Evolutionary conservation across 2,329 filamentous ascomycete genomes (phyloP).

Genomic region (Exophiala bonariae): DNA sequence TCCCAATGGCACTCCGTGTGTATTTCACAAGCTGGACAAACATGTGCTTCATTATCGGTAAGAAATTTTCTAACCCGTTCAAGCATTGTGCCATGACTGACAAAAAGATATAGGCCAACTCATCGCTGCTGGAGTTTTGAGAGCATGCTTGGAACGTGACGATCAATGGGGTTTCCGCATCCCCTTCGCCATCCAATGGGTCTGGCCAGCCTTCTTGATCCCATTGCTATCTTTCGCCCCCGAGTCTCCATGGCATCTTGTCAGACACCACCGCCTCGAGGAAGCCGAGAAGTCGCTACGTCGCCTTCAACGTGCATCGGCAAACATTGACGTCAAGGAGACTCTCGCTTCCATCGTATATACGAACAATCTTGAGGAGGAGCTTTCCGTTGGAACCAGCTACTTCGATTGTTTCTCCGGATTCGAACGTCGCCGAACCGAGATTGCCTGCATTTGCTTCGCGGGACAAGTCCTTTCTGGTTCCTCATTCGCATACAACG

Average conservation of each 20-base stretch:
- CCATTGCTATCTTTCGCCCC: constrained; percentile 27
- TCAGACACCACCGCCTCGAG: constrained; percentile 26
- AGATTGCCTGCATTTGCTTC: constrained; percentile 41
- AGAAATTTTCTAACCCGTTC: neutral
- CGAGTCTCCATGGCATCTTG: constrained; percentile 31
- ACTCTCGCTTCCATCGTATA: constrained; percentile 40
- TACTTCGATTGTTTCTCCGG: constrained; percentile 36
- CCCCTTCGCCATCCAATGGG: constrained; percentile 23
- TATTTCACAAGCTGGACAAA: constrained; percentile 9
- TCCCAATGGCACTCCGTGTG: constrained; percentile 18
- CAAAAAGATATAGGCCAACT: constrained; percentile 37
- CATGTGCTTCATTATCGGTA: constrained; percentile 6
- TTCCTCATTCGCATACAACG: constrained; percentile 35
- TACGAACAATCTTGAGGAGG: constrained; percentile 35
- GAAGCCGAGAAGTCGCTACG: constrained; percentile 28
- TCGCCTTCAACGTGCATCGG: constrained; percentile 27
- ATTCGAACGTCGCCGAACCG: constrained; percentile 39
- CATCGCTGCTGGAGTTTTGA: constrained; percentile 33
- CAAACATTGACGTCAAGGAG: constrained; percentile 20
- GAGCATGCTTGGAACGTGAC: constrained; percentile 13
- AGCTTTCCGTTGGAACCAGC: constrained; percentile 29
- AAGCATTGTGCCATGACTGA: too few relatives aligned
- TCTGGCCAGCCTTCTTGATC: constrained; percentile 29
- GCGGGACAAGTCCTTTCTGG: constrained; percentile 39
- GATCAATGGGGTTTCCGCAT: constrained; percentile 31